Percentiles rank a stretch among this genome's conserved stretches.
Conservation (phyloP, 257 asterid species). For the Plectranthus barbatus region DNA sequence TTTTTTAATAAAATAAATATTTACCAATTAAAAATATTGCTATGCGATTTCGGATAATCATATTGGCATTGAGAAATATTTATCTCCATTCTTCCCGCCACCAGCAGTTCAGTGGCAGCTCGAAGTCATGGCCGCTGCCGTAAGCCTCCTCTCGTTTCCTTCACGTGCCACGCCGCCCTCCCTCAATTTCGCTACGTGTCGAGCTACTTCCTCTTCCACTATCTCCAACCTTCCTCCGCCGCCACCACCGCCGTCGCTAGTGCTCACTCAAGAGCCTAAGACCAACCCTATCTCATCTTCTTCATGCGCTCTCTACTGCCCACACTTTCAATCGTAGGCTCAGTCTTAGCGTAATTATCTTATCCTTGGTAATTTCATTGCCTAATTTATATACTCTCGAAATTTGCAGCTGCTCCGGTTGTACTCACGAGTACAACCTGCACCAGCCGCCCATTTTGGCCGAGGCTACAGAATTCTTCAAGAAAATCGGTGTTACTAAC, state of each 20-base stretch:
- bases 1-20: too few relatives aligned
- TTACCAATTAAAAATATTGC: too few relatives aligned
- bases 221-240: conserved; percentile 11
- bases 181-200: conserved; percentile 24
- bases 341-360: not conserved
- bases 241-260: too few relatives aligned
- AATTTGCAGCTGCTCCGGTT: conserved; percentile 83
- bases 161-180: conserved; percentile 17
- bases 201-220: conserved; percentile 16
- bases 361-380: not conserved
- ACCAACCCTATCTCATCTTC: conserved; percentile 31
- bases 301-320: conserved; percentile 62
- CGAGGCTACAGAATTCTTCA: conserved; percentile 57
- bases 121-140: conserved; percentile 26
- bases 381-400: not conserved
- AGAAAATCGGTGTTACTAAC: conserved; percentile 43
- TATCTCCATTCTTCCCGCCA: conserved; percentile 28
- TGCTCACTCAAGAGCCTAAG: conserved; percentile 15
- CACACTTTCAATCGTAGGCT: conserved; percentile 60
- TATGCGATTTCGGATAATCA: too few relatives aligned
- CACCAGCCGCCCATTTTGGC: conserved; percentile 62
- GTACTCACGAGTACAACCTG: conserved; percentile 74
- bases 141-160: conserved; percentile 29
- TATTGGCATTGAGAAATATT: not conserved
- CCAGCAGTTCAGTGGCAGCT: conserved; percentile 18